Evolutionary conservation across 2,329 filamentous ascomycete species (phyloP), one percentile per base, ranked within the genome.

Genomic region (Alternaria solani): DNA sequence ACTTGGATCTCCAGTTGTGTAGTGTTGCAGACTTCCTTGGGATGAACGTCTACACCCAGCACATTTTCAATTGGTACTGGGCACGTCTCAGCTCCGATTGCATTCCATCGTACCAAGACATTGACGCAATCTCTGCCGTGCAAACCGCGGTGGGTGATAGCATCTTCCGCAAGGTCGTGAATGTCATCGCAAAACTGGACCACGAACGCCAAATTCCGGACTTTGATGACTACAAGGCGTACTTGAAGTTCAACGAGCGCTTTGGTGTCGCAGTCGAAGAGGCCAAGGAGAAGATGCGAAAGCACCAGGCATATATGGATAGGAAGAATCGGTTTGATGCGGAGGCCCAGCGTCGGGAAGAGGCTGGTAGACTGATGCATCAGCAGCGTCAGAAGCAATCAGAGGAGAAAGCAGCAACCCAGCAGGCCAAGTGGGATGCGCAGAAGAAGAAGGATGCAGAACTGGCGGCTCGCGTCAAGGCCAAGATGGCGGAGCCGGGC

Each of bases 21-120:
- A 57, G 54, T 14, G 54, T 38, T 9, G 54, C 41, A 12, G 54
- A 57, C 8, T 43, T 18, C 12, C 54, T 57, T 14, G 54, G 54
- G 8, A 57, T 57, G 54, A 38, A 16, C 7, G 9, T 36, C 11
- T 51, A 57, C 23, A 57, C 54, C 20, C 46, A 57, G 9, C 54
- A 49, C 1, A 36, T 57, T 7, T 57, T 57, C 38, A 57, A 57
- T 38, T 51, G 54, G 2, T 57, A 57, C 54, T 57, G 44, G 44
- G 46, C 54, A 2, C 36, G 28, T 23, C 16, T 57, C 26, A 25
- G 38, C 20, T 42, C 54, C 11, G 26, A 38, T 23, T 26, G 26
- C 1, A 16, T 57, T 1, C 54, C 54, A 1, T 28, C 30, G 0
- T 57, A 57, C 16, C 5, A 14, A 0, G 46, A 57, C n/a, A 51